Base-by-base conservation (phyloP, 176 grass and related monocot genomes). In the Lolium rigidum region DNA sequence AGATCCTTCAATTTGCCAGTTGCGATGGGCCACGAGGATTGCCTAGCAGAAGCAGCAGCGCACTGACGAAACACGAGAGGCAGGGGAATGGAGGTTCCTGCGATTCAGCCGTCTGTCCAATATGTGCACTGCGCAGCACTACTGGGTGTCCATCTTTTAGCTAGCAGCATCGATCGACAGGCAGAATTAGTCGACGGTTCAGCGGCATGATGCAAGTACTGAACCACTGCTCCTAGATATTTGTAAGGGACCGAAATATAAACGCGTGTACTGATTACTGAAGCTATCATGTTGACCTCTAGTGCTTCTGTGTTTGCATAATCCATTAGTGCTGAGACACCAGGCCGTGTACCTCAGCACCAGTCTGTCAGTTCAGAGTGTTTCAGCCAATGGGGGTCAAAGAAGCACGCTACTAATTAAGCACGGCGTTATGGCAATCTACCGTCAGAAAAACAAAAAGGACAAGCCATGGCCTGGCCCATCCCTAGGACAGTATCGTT, bases 101-200 rank as follows among this genome's bases (percentile, higher is more conserved):
- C 5, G 9, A 9, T 7, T 66, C 43, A 80, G 31, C 57, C 39
- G 7, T 24, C 57, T 22, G 17, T 74, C 65, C 12, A 48, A 12
- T 9, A 1, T 11, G 4, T 14, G 60, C 28, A 3, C 8, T 5
- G 24, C 10, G 49, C 28, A 3, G 18, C 37, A 50, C 39, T 5
- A 35, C 31, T 35, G 31, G 31, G 59, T 85, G 87, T 61, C 38
- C 46, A 58, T 85, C 82, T 79, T 85, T 76, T 24, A 3, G 83
- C 2, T 24, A 58, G 59, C 70, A 69, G 38, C 41, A 59, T 58
- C 14, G 35, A 77, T 52, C 16, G 26, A 9, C 18, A 11, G 14
- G 28, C 12, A 6, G 9, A 63, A 26, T 14, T 63, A 4, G 26
- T 28, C 26, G 31, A 2, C 31, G 31, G 31, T 35, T 35, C 2